Evolutionary conservation across 345 rosid genomes (phyloP).

Genomic region (Citrus maxima): DNA sequence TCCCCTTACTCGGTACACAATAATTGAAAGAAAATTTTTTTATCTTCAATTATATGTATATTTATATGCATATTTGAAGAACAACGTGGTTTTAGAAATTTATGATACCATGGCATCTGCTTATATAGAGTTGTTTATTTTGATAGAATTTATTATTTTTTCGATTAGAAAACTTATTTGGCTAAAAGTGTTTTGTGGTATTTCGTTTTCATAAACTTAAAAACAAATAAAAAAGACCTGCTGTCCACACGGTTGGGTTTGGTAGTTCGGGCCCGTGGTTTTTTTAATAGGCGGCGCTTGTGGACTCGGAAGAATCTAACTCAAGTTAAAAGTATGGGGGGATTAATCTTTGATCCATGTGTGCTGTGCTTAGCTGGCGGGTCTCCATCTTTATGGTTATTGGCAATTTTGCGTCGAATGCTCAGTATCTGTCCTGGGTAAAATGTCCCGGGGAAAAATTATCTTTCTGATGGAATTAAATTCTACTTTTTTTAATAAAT

Average conservation of each 20-base stretch:
- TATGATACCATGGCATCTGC: too few species aligned
- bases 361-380: background rate
- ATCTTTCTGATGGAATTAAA: background rate
- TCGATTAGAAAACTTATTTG: too few species aligned
- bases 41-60: too few species aligned
- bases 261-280: constrained; percentile 9
- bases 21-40: too few species aligned
- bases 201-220: too few species aligned
- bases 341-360: background rate
- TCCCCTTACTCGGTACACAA: background rate
- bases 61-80: too few species aligned
- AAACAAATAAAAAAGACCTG: too few species aligned
- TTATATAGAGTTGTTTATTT: too few species aligned
- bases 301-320: constrained; percentile 12
- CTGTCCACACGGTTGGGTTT: background rate
- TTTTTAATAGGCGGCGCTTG: background rate
- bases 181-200: too few species aligned
- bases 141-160: too few species aligned
- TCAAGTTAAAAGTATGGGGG: background rate
- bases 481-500: too few species aligned
- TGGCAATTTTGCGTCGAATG: background rate
- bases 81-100: too few species aligned
- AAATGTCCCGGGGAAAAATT: background rate
- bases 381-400: background rate
- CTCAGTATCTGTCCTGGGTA: background rate